Evolutionary conservation across 192 early-diverging fungal genomes (phyloP).

Genomic region (Rhizophagus prolifer): DNA sequence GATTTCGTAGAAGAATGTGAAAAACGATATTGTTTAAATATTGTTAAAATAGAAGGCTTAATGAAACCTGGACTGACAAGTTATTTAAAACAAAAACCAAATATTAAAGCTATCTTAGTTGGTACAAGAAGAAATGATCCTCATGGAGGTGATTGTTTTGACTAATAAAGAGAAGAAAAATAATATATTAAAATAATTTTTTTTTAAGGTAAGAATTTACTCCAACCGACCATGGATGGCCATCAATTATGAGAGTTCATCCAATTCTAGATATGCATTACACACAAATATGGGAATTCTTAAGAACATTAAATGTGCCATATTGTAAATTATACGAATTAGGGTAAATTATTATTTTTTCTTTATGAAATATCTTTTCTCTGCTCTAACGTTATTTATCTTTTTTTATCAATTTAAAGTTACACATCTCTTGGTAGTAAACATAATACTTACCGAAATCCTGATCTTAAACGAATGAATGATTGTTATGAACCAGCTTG

Average conservation of each 20-base stretch:
- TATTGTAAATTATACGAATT: conserved; percentile 90
- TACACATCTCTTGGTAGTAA: conserved; percentile 91
- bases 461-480: conserved; percentile 37
- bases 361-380: not conserved
- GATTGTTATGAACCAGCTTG: conserved; percentile 69
- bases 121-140: conserved; percentile 78
- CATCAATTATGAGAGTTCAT: conserved; percentile 85
- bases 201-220: conserved; percentile 55
- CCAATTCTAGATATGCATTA: conserved; percentile 92
- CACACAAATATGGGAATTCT: conserved; percentile 79
- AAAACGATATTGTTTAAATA: conserved; percentile 66
- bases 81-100: conserved; percentile 58
- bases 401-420: conserved; percentile 37
- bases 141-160: conserved; percentile 51
- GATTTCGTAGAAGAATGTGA: conserved; percentile 76
- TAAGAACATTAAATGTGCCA: conserved; percentile 61
- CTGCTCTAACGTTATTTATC: conserved; percentile 4
- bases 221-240: conserved; percentile 88
- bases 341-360: conserved; percentile 53
- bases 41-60: conserved; percentile 64
- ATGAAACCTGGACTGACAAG: conserved; percentile 79
- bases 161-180: not conserved
- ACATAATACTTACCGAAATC: conserved; percentile 84
- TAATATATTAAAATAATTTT: not conserved
- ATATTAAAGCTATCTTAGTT: conserved; percentile 73